Evolutionary conservation across 306 rosid species (phyloP).

Genomic region (Fragaria iinumae): DNA sequence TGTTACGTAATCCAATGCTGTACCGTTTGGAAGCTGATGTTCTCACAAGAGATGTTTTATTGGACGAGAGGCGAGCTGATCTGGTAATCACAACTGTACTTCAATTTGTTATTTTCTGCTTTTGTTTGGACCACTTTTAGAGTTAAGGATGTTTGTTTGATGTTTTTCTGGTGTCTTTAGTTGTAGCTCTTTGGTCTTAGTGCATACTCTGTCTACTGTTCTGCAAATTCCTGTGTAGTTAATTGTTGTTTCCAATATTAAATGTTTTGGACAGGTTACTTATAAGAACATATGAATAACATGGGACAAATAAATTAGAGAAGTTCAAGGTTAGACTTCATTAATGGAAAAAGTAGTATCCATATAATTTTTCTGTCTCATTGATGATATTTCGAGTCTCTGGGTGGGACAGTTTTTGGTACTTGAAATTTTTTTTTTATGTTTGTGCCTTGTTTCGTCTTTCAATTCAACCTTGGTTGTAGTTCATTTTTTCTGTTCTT

Average conservation of each 20-base stretch:
- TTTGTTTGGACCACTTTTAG: neutral
- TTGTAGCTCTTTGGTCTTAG: neutral
- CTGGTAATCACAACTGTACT: conserved; percentile 46
- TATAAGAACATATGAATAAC: neutral
- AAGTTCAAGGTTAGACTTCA: neutral
- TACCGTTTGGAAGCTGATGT: conserved; percentile 80
- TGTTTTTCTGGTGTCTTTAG: neutral
- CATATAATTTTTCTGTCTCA: neutral
- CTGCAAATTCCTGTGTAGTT: neutral
- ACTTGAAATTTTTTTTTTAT: neutral
- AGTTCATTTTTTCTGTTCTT: neutral
- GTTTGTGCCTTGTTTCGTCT: neutral
- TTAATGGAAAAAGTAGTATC: neutral
- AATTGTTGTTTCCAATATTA: neutral
- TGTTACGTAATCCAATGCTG: conserved; percentile 78
- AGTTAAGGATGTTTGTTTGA: neutral
- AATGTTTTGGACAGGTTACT: neutral
- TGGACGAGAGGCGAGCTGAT: conserved; percentile 94
- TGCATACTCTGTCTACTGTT: neutral
- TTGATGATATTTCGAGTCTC: neutral
- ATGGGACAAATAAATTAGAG: neutral
- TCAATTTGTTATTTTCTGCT: neutral
- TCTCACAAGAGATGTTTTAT: conserved; percentile 56
- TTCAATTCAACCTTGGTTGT: neutral
- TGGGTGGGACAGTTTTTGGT: neutral